Evolutionary conservation across 1,284 basidiomycete genomes (phyloP), one percentile per base, ranked within the genome.

Genomic region (Irpex sp.): DNA sequence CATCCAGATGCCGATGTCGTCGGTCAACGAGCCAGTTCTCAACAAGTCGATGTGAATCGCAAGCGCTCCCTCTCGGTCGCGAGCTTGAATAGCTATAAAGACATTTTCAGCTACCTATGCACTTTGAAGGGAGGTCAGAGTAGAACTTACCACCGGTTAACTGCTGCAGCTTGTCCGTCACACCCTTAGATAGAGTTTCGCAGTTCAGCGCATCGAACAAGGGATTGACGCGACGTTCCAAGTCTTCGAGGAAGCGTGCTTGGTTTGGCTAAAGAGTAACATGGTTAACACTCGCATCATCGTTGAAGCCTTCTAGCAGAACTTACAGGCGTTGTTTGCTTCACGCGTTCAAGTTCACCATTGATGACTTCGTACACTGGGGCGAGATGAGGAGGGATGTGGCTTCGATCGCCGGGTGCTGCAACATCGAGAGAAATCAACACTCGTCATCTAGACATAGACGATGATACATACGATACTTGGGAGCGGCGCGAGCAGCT

Each of bases 181-280:
- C 86, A 26, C 82, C 76, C 64, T 81, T 79, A n/a, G 92, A 89
- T 19, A 98, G 75, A 5, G 92, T 91, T 69, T 94, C 94, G 73
- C 94, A 96, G 77, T 98, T 98, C 69, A 98, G 78, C 36, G 89
- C 89, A 74, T 98, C 96, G 70, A 97, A 97, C 60, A 98, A 77
- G 3, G 89, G 84, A 74, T 91, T 96, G 72, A 97, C 81, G 34
- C 96, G 84, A 31, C 94, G 85, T 73, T 97, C 95, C 2, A 95
- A 85, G 72, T 98, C 96, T 65, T 96, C 94, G 0, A 89, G 86
- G 69, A 96, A 84, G 40, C 92, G 88, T 76, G 90, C 92, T 79
- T 96, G 90, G 68, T 89, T 85, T 6, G 92, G 85, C 87, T 93
- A 74, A 13, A 66, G 58, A 64, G 61, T 15, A 60, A 52, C 5